Conservation (phyloP, 208 protist species). For the Leishmania aethiopica region DNA sequence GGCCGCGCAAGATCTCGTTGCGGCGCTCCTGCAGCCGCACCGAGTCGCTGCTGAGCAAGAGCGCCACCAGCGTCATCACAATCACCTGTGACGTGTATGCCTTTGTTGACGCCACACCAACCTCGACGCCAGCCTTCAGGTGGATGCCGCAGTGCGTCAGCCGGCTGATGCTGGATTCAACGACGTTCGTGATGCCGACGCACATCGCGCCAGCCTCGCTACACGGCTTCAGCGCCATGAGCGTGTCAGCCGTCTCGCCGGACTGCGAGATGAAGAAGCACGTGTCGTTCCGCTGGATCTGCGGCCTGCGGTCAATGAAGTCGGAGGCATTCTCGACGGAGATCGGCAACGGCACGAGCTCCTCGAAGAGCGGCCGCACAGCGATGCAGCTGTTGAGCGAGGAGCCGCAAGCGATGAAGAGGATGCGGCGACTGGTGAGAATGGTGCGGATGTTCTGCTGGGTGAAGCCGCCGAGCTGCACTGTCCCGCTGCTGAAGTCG, state of each 20-base stretch:
- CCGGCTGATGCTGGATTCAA: slow-evolving; percentile 91
- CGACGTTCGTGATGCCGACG: slow-evolving; percentile 95
- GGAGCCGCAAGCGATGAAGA: slow-evolving; percentile 96
- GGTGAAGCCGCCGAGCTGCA: slow-evolving; percentile 91
- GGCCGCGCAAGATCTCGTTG: slow-evolving; percentile 64
- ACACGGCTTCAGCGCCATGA: slow-evolving; percentile 89
- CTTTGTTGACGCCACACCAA: slow-evolving; percentile 97
- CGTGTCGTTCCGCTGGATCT: slow-evolving; percentile 84
- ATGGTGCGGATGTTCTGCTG: slow-evolving; percentile 45
- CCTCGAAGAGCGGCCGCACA: slow-evolving; percentile 89
- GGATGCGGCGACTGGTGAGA: slow-evolving; percentile 64
- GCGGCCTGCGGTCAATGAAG: slow-evolving; percentile 89
- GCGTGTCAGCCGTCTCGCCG: slow-evolving; percentile 96
- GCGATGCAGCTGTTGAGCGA: slow-evolving; percentile 92
- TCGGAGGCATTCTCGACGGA: slow-evolving; percentile 91
- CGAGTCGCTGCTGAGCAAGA: slow-evolving; percentile 84
- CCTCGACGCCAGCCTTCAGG: slow-evolving; percentile 94
- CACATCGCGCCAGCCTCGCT: slow-evolving; percentile 66
- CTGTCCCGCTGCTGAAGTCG: slow-evolving; percentile 55
- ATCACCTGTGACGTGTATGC: slow-evolving; percentile 96
- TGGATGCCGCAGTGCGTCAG: slow-evolving; percentile 86
- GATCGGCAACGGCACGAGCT: slow-evolving; percentile 90
- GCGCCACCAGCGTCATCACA: slow-evolving; percentile 87
- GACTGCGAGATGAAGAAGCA: slow-evolving; percentile 95
- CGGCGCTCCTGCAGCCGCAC: slow-evolving; percentile 46